Evolutionary conservation across 2,329 filamentous ascomycete genomes (phyloP), one percentile per base, ranked within the genome.

Genomic region (Trichoderma gracile): DNA sequence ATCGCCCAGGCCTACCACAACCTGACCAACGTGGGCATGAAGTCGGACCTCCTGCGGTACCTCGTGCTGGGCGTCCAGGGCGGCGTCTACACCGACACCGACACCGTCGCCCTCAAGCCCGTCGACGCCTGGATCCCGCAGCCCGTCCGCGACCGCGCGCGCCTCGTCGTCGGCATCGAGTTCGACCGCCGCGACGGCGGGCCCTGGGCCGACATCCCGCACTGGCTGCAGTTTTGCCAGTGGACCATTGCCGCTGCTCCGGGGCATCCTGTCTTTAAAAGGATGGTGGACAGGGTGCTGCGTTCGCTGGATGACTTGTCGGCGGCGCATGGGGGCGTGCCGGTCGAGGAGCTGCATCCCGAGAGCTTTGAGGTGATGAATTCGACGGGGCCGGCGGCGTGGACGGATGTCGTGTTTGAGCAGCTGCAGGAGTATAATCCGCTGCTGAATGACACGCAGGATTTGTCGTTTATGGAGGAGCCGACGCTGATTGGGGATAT

Each of bases 41-140:
- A 72, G 55, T 75, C 74, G 10, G 70, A 74, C 38, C 54, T 74
- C 12, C 67, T 74, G 1, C 71, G 72, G 4, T 74, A 74, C 58
- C 69, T 74, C 3, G 43, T 74, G 23, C 69, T 74, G 8, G 47
- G 40, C 9, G 64, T 60, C 3, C 72, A 77, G 47, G 77, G 77
- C 15, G 77, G 81, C n/a, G 70, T 81, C 5, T 88, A 86, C 72
- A 79, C 83, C 23, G 85, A 87, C 68, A 85, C 86, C 55, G 85
- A 87, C 69, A 84, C 86, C 15, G 80, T 85, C 69, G 81, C 82
- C 7, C 73, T 86, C 17, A 79, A 79, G 38, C 80, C 84, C 0
- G 74, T 86, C 58, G 75, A 82, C 40, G 17, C 54, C 3, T 74
- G 72, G 72, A 57, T 74, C 25, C 60, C 60, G 27, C 14, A 12